These are phyloP conservation scores for Cordyceps javanica DNA, from an alignment of 2,329 filamentous ascomycete species.

Conservation along the genomic window DNA sequence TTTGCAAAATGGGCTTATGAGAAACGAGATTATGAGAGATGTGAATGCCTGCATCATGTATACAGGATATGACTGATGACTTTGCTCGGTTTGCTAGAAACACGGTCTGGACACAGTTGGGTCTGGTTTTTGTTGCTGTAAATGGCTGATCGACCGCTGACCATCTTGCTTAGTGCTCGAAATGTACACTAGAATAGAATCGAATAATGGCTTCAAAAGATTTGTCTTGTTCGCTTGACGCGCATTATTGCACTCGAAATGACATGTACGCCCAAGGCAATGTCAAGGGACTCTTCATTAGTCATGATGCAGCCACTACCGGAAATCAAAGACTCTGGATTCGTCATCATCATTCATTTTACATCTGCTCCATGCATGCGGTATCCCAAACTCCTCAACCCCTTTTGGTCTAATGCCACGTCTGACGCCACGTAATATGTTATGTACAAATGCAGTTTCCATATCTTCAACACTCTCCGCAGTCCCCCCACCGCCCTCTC, in stretches of 20 bases:
- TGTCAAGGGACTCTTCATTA: too few species aligned
- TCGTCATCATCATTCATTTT: neutral
- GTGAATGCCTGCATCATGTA: neutral
- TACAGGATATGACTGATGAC: neutral
- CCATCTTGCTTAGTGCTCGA: too few species aligned
- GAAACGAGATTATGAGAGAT: neutral
- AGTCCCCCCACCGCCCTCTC: too few species aligned
- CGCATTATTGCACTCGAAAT: too few species aligned
- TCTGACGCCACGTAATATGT: too few species aligned
- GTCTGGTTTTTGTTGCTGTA: neutral
- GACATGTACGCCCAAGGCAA: too few species aligned
- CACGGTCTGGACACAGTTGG: neutral
- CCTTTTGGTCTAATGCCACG: neutral
- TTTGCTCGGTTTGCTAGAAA: conserved; percentile 1
- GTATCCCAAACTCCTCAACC: conserved; percentile 6
- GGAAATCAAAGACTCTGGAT: too few species aligned
- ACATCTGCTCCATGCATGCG: neutral
- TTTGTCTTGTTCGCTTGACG: too few species aligned
- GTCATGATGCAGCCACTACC: too few species aligned
- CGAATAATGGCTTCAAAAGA: too few species aligned
- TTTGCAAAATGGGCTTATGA: neutral
- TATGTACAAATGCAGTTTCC: conserved; percentile 1
- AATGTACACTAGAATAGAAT: too few species aligned
- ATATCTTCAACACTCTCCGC: neutral
- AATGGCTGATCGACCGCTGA: too few species aligned